Evolutionary conservation across 1,284 basidiomycete species (phyloP).

Genomic region (Agaricales sp.): DNA sequence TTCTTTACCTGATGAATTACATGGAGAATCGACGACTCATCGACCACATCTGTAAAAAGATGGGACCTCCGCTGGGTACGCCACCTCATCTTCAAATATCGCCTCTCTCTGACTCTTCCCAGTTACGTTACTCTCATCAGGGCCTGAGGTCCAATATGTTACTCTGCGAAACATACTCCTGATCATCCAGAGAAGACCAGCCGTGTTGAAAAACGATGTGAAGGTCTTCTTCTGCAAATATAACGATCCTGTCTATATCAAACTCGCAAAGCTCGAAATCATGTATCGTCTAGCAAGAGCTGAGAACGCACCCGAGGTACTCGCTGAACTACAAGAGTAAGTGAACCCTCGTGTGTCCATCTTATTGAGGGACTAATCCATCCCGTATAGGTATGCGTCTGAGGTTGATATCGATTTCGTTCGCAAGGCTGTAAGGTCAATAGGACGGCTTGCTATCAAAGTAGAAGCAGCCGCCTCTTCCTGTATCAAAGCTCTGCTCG

Average conservation of each 20-base stretch:
- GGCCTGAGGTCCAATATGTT: conserved; percentile 98
- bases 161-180: conserved; percentile 94
- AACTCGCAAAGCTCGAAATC: conserved; percentile 96
- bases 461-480: conserved; percentile 83
- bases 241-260: conserved; percentile 98
- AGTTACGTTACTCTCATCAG: conserved; percentile 93
- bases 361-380: conserved; percentile 7
- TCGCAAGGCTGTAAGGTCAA: conserved; percentile 92
- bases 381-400: conserved; percentile 72
- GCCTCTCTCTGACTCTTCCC: conserved; percentile 9
- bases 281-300: conserved; percentile 93
- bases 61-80: conserved; percentile 90
- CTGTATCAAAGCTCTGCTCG: conserved; percentile 83
- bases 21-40: conserved; percentile 86
- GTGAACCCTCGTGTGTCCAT: conserved; percentile 16
- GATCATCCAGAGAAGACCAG: conserved; percentile 89
- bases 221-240: conserved; percentile 99
- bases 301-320: conserved; percentile 84
- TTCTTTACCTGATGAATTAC: conserved; percentile 98
- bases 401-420: conserved; percentile 99
- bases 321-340: conserved; percentile 92
- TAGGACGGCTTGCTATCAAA: conserved; percentile 96
- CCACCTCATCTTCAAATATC: conserved; percentile 5
- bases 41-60: conserved; percentile 89
- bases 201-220: conserved; percentile 93